Conservation (phyloP, 495 filamentous ascomycete genomes). For the Pseudevernia furfuracea region DNA sequence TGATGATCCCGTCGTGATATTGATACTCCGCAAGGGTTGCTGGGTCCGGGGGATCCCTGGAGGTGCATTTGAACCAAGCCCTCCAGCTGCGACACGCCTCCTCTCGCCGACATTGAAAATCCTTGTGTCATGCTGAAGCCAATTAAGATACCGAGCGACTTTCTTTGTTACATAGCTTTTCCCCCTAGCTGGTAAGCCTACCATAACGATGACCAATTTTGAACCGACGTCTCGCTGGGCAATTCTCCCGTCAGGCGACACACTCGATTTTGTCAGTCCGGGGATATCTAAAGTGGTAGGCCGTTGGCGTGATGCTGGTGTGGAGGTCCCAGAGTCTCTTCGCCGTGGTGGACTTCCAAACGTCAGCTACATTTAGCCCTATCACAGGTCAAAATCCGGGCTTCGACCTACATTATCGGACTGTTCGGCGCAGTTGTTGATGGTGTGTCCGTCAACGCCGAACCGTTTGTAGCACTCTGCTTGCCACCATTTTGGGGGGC, state of each 20-base stretch:
- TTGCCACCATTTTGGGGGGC: slow-evolving; percentile 8
- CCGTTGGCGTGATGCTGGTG: slow-evolving; percentile 55
- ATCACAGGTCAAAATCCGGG: neutral
- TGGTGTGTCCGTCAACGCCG: slow-evolving; percentile 60
- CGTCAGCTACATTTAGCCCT: slow-evolving; percentile 17
- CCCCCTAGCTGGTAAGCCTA: slow-evolving; percentile 85
- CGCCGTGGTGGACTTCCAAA: slow-evolving; percentile 42
- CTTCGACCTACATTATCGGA: slow-evolving; percentile 56
- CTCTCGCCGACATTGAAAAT: slow-evolving; percentile 98
- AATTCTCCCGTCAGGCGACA: slow-evolving; percentile 90
- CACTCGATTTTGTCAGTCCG: slow-evolving; percentile 82
- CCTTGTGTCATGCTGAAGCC: slow-evolving; percentile 88
- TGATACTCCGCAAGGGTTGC: slow-evolving; percentile 5
- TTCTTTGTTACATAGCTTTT: slow-evolving; percentile 99
- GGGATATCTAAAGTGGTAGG: slow-evolving; percentile 82
- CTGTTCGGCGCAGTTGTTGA: slow-evolving; percentile 60
- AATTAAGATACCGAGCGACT: slow-evolving; percentile 86
- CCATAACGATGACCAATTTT: slow-evolving; percentile 97
- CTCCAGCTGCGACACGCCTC: slow-evolving; percentile 68
- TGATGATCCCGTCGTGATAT: slow-evolving; percentile 33
- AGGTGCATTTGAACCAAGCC: slow-evolving; percentile 32
- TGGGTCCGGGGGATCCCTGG: neutral
- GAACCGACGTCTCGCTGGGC: slow-evolving; percentile 85
- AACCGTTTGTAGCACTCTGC: slow-evolving; percentile 40
- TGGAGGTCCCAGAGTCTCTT: slow-evolving; percentile 54